Evolutionary conservation across 2,329 filamentous ascomycete species (phyloP), one percentile per base, ranked within the genome.

Genomic region (Ascochyta rabiei): DNA sequence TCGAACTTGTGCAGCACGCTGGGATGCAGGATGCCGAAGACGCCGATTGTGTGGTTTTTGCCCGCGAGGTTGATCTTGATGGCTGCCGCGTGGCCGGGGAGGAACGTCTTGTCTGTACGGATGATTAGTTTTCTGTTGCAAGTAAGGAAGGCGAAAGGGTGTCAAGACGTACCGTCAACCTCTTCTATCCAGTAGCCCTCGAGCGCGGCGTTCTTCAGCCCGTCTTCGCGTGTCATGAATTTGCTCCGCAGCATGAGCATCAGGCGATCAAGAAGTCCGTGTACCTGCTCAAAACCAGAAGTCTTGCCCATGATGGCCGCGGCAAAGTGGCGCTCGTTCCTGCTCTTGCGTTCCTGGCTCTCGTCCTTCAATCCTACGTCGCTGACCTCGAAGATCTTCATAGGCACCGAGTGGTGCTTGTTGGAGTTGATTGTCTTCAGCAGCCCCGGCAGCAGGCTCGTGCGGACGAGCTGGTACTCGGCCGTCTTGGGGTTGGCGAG

Each of bases 301-400:
- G 87, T 91, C 82, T 95, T 96, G 71, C 93, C 93, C 77, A 93
- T 97, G 84, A 89, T 96, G 1, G 92, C 93, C 9, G 93, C 95
- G n/a, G 91, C 91, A 75, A 96, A 98, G 79, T 96, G 93, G 51
- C 93, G 84, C 81, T 97, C 91, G 75, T 99, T 99, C 64, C 91
- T 86, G 65, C 67, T 89, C 80, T 92, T 91, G 62, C 95, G 86
- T 82, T 99, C 95, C 41, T 87, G 77, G 13, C 81, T 81, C 59
- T 88, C 78, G 68, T 96, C 93, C 79, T 98, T 96, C 82, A 96
- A 91, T 26, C 90, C 92, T 18, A 97, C 90, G 69, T 98, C 93
- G 58, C 89, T 88, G 53, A 90, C 89, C 78, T 97, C 93, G 74
- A 96, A 96, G 73, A 97, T 89, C 81, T 91, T 92, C 77, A 97